A percentile compares a stretch with the other conserved stretches of the same genome.
Conservation (phyloP, 345 rosid genomes). For the Diplotaxis tenuifolia region DNA sequence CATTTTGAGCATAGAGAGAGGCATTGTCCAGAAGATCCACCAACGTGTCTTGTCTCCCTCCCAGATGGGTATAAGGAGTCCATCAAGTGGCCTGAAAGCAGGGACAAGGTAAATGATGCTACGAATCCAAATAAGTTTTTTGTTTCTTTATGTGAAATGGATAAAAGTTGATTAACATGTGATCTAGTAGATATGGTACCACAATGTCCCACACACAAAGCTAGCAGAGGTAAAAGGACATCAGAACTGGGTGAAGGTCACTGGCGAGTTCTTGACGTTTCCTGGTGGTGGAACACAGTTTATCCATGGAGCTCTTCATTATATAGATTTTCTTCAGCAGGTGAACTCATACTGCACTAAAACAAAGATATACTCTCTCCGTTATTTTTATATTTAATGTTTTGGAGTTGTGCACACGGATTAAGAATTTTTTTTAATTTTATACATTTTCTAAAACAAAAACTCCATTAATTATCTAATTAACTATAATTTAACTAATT, state of each 20-base stretch:
- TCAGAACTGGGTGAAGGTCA: constrained; percentile 92
- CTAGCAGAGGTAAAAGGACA: constrained; percentile 89
- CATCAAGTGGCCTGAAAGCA: constrained; percentile 79
- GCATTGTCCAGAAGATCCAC: constrained; percentile 85
- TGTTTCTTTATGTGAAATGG: not conserved
- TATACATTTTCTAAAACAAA: too few relatives aligned
- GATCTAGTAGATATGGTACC: constrained; percentile 81
- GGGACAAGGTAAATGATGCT: constrained; percentile 68
- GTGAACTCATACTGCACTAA: constrained; percentile 36
- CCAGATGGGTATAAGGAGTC: constrained; percentile 72
- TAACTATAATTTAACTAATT: too few relatives aligned
- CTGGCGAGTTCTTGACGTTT: constrained; percentile 89
- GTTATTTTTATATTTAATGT: too few relatives aligned
- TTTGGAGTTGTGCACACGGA: too few relatives aligned
- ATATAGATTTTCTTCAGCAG: constrained; percentile 71
- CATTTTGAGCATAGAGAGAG: constrained; percentile 92
- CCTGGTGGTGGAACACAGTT: constrained; percentile 98
- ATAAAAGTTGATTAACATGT: constrained; percentile 12
- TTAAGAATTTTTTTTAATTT: too few relatives aligned
- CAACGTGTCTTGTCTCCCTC: constrained; percentile 65
- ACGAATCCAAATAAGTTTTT: not conserved
- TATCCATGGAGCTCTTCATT: constrained; percentile 90
- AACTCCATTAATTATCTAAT: too few relatives aligned
- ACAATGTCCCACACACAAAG: constrained; percentile 76
- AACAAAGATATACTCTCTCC: not conserved